Evolutionary conservation across 148 eudicot species (phyloP).

Genomic region (Nyssa sinensis): DNA sequence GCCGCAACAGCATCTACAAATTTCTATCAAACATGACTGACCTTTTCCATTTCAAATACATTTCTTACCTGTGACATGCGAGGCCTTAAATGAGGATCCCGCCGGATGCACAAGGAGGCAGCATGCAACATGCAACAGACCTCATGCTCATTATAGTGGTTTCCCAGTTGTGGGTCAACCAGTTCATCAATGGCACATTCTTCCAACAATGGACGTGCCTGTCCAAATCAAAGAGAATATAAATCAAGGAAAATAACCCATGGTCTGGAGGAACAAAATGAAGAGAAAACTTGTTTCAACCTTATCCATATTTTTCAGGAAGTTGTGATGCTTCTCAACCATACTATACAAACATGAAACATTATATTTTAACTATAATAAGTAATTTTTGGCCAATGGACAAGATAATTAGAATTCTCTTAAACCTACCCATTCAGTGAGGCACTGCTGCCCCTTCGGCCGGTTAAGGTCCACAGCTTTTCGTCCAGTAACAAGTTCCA

Average conservation of each 20-base stretch:
- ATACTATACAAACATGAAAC: background rate
- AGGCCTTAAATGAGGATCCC: constrained; percentile 84
- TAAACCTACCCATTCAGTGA: constrained; percentile 36
- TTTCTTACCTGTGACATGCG: constrained; percentile 90
- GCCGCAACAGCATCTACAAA: background rate
- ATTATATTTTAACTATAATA: background rate
- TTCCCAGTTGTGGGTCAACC: constrained; percentile 64
- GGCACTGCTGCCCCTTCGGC: constrained; percentile 43
- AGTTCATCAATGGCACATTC: constrained; percentile 63
- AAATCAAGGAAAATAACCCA: background rate
- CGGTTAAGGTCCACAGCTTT: constrained; percentile 40
- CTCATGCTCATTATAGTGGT: constrained; percentile 66
- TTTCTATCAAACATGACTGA: background rate
- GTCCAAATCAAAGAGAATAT: constrained; percentile 3
- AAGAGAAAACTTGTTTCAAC: background rate
- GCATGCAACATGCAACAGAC: constrained; percentile 83
- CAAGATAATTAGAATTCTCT: background rate
- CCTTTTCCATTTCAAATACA: background rate
- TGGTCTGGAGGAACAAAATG: background rate
- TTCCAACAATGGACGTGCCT: constrained; percentile 85
- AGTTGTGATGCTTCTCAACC: background rate
- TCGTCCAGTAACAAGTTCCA: constrained; percentile 41
- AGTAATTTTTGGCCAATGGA: background rate
- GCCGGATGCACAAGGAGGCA: constrained; percentile 75
- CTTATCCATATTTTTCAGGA: background rate